These are phyloP conservation scores for Suillus plorans DNA, from an alignment of 768 basidiomycete genomes.

Conservation along the genomic window DNA sequence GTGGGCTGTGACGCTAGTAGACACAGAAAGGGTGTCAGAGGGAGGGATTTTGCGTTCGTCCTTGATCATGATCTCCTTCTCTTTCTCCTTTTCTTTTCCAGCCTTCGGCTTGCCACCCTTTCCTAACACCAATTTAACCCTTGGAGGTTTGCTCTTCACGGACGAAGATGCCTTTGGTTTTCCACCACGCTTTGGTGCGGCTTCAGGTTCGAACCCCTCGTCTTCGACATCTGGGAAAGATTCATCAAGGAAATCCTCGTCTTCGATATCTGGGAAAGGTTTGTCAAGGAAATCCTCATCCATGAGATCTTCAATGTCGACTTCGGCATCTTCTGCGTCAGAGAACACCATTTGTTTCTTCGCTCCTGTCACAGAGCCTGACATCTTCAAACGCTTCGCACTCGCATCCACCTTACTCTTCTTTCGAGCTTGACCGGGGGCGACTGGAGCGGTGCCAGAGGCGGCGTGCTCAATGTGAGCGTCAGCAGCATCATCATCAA, in stretches of 20 bases:
- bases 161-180: conserved; percentile 20
- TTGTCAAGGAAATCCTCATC: conserved; percentile 25
- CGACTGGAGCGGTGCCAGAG: not conserved
- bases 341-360: conserved; percentile 23
- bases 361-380: conserved; percentile 13
- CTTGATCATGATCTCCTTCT: conserved; percentile 36
- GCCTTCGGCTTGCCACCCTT: conserved; percentile 30
- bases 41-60: conserved; percentile 40
- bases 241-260: conserved; percentile 25
- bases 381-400: conserved; percentile 19
- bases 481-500: conserved; percentile 43
- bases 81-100: conserved; percentile 30
- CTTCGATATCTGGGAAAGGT: conserved; percentile 22
- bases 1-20: conserved; percentile 34
- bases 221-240: conserved; percentile 24
- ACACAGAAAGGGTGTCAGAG: conserved; percentile 17
- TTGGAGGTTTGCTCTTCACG: conserved; percentile 29
- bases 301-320: conserved; percentile 24
- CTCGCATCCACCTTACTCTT: conserved; percentile 11
- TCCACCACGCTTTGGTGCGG: conserved; percentile 19
- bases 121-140: conserved; percentile 15
- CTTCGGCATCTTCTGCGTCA: conserved; percentile 30
- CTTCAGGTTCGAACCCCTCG: conserved; percentile 27
- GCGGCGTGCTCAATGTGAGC: conserved; percentile 50
- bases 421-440: conserved; percentile 7